Base-by-base conservation (phyloP, 2,329 filamentous ascomycete genomes). In the Aspergillus pseudoviridinutans region DNA sequence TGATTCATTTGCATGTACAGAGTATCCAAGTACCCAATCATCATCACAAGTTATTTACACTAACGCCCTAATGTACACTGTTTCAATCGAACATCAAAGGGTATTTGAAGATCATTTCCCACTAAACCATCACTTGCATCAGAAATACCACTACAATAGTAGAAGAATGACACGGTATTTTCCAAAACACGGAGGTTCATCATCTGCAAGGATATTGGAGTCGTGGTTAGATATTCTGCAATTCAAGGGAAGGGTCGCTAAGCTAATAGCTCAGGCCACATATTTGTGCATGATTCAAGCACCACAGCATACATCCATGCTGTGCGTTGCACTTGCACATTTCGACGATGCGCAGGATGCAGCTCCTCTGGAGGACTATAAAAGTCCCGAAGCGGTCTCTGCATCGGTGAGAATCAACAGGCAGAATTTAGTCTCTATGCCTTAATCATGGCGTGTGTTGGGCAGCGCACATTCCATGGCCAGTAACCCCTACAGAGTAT, bases 91-190 rank as follows among this genome's bases (percentile, higher is more conserved):
- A 20, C 20, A 22, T 22, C 1, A 29, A 12, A 10, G 42, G 42
- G 42, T 4, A 17, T 10, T 22, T 8, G n/a, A 24, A 4, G 10
- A 24, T 10, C 20, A 44, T 4, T 46, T 3, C 6, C 22, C 42
- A 24, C 20, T 46, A 17, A 17, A 38, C 32, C 14, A 38, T 7
- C 12, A n/a, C 53, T 58, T 50, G 55, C 55, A 53, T 61, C 58
- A 54, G 53, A 57, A 60, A 60, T 57, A 58, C 58, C 53, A 60
- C 55, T 56, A 53, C 58, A 46, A 20, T 24, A 35, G 1, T 3
- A 17, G 32, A 29, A 29, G 32, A 47, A 49, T 47, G 38, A 44
- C 29, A 47, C 29, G 38, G 25, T 27, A 51, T 38, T 8, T 38
- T 38, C 32, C 32, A 38, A 17, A 17, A 38, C 32, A 38, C 32